Percentiles rank a stretch among this genome's conserved stretches.
Evolutionary conservation across 2,329 filamentous ascomycete genomes (phyloP).

Genomic region (Scopulariopsis brevicaulis): DNA sequence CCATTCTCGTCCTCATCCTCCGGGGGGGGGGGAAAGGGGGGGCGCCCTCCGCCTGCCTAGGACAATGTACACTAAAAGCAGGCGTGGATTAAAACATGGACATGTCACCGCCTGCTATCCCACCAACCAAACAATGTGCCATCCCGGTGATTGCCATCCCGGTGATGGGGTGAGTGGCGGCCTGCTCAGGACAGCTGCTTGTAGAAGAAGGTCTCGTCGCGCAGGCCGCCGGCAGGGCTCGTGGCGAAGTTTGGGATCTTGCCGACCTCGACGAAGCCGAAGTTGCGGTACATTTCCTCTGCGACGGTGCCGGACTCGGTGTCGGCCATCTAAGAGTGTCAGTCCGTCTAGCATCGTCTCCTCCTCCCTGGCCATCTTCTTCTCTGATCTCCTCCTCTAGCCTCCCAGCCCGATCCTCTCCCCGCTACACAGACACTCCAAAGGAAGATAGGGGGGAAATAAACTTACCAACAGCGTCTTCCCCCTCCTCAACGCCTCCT

Average conservation of each 20-base stretch:
- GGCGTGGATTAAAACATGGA: too few species aligned
- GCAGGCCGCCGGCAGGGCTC: slow-evolving; percentile 34
- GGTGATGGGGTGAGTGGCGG: too few species aligned
- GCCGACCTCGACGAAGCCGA: slow-evolving; percentile 46
- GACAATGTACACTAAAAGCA: too few species aligned
- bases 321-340: slow-evolving; percentile 32
- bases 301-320: slow-evolving; percentile 39
- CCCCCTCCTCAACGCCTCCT: slow-evolving; percentile 34
- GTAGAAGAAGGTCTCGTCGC: slow-evolving; percentile 45
- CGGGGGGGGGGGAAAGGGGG: too few species aligned
- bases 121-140: too few species aligned
- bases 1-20: too few species aligned
- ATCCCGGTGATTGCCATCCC: too few species aligned
- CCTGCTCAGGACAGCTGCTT: slow-evolving; percentile 30
- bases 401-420: not conserved
- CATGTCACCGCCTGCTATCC: too few species aligned
- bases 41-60: too few species aligned
- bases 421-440: not conserved
- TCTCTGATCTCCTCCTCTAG: too few species aligned
- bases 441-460: not conserved
- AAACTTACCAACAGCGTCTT: slow-evolving; percentile 40
- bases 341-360: not conserved
- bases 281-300: slow-evolving; percentile 38
- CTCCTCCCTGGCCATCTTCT: too few species aligned
- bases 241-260: slow-evolving; percentile 41